These are phyloP conservation scores for Ramichloridium luteum DNA, from an alignment of 2,329 filamentous ascomycete species.

Conservation along the genomic window DNA sequence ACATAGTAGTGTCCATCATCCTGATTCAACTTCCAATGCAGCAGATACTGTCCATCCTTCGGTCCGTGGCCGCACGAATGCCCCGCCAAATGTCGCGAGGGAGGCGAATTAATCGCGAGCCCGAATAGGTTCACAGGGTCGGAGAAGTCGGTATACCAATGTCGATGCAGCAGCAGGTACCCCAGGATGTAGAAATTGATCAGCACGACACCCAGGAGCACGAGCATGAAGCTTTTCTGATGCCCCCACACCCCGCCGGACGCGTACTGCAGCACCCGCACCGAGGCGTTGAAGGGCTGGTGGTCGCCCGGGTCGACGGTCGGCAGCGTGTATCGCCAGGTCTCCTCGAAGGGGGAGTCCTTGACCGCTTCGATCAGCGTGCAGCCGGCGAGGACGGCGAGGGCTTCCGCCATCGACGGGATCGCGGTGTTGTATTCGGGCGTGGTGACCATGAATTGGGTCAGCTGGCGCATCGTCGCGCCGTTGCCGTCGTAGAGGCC, in stretches of 20 bases:
- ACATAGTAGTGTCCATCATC: slow-evolving; percentile 43
- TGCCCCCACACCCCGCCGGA: slow-evolving; percentile 50
- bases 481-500: slow-evolving; percentile 33
- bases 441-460: slow-evolving; percentile 29
- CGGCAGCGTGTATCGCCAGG: slow-evolving; percentile 28
- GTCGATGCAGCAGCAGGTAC: slow-evolving; percentile 48
- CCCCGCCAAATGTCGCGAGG: not conserved
- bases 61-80: slow-evolving; percentile 49
- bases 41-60: slow-evolving; percentile 35
- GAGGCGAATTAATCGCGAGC: not conserved
- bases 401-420: slow-evolving; percentile 60
- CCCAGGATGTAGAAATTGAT: slow-evolving; percentile 54
- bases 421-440: slow-evolving; percentile 36
- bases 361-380: slow-evolving; percentile 51
- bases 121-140: slow-evolving; percentile 55
- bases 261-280: slow-evolving; percentile 57
- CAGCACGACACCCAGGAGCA: slow-evolving; percentile 53
- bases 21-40: slow-evolving; percentile 29
- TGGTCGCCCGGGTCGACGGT: slow-evolving; percentile 30
- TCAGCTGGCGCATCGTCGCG: slow-evolving; percentile 33
- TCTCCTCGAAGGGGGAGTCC: slow-evolving; percentile 46
- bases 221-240: slow-evolving; percentile 54
- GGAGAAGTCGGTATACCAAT: slow-evolving; percentile 64
- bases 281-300: slow-evolving; percentile 50
- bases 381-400: slow-evolving; percentile 57